Base-by-base conservation (phyloP, 192 early-diverging fungal genomes). In the Gonapodya sp. region DNA sequence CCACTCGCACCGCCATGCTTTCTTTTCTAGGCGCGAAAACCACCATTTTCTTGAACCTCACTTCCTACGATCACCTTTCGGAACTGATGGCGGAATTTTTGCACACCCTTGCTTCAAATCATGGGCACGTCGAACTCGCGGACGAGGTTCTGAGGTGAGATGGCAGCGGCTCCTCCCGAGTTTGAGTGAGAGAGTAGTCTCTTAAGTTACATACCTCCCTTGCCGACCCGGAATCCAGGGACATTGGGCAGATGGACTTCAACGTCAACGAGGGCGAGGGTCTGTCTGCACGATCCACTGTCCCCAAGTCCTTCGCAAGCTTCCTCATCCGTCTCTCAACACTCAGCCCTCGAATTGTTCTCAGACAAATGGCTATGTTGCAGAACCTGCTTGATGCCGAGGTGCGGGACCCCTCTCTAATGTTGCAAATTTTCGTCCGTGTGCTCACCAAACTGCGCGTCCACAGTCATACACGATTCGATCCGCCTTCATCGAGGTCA, bases 291-390 rank as follows among this genome's bases (percentile, higher is more conserved):
- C 34, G 35, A 34, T 80, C 46, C 1, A 35, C 78, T 0, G 46
- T 82, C 18, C 92, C 96, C n/a, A 95, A 96, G 84, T 92, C 93
- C 18, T 93, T 94, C 78, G 88, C 95, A 0, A 87, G 88, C 36
- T 98, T 98, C 83, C 85, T 99, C 34, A 87, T 94, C 0, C 89
- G 90, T 35, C 83, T 98, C 32, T 93, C 96, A 31, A 95, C 96
- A 82, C 79, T 94, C 35, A 87, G 87, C 8, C 96, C 96, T 46
- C 94, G 92, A 81, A 85, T 92, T 0, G 90, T 97, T 31, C 82
- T 97, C 79, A 96, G 96, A 72, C 93, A 97, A 79, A 94, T 99
- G 89, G 93, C 92, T 34, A 84, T 94, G 36, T 85, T 99, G 37
- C 92, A 94, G 79, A 85, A 89, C 0, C 94, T 94, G 73, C 85